Evolutionary conservation across 306 rosid species (phyloP), one percentile per base, ranked within the genome.

Genomic region (Ochetophila trinervis): DNA sequence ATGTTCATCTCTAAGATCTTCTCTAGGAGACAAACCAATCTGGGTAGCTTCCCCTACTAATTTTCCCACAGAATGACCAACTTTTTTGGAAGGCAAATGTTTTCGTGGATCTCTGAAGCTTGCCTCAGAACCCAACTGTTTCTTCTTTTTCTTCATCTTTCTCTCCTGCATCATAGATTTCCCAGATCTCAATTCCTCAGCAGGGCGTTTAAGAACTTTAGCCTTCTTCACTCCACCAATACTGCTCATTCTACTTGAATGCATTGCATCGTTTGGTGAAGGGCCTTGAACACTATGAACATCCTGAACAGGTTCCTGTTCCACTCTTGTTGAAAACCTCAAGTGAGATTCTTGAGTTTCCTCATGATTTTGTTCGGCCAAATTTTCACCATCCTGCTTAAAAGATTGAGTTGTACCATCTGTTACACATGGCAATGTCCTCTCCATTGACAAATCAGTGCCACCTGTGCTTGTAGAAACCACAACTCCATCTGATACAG

Each of bases 101-200:
- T 78, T 93, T 74, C 68, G 83, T 51, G 71, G 54, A 70, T 64
- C 75, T 56, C 67, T 80, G 55, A 76, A 68, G 45, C 76, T 67
- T 36, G 83, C 67, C 53, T 84, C 83, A 32, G 71, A 37, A 47
- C 37, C 81, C 2, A 61, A 49, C 7, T 19, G 75, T 53, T 79
- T 78, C 75, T 86, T 89, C 83, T 52, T 84, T 60, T 82, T 89
- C 77, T 89, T 93, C 67, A 86, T 89, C 84, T 73, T 83, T 69
- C 75, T 83, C 76, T 80, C 91, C 65, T 78, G 89, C 58, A 57
- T 64, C 56, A 64, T 63, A 64, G 81, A 67, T 72, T 57, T 62
- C 62, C 66, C 74, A 8, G 83, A 69, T 76, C 58, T 68, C 71
- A 78, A 44, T 76, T 75, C 95, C 66, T 63, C 84, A 0, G 71